A percentile compares a stretch with the other conserved stretches of the same genome.
Evolutionary conservation across 106 monocot genomes (phyloP).

Genomic region (Vanilla planifolia): DNA sequence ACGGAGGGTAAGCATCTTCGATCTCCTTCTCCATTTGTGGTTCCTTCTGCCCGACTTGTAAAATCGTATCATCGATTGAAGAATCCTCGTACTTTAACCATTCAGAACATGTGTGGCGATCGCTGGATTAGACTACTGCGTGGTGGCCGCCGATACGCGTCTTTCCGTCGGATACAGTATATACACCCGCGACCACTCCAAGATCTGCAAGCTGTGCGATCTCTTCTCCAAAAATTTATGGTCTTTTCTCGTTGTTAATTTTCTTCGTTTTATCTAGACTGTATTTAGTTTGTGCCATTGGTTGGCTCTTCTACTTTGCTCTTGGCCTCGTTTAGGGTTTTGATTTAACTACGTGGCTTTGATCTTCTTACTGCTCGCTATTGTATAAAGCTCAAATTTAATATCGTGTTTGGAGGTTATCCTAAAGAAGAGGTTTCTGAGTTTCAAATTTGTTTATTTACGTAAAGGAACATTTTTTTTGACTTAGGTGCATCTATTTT

Average conservation of each 20-base stretch:
- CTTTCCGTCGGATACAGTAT: slow-evolving; percentile 91
- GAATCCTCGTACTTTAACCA: not conserved
- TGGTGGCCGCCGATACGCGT: slow-evolving; percentile 87
- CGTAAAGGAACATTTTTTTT: not conserved
- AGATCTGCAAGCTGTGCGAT: slow-evolving; percentile 86
- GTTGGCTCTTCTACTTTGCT: too few relatives aligned
- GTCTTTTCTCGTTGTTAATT: too few relatives aligned
- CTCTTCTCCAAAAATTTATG: too few relatives aligned
- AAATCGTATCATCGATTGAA: not conserved
- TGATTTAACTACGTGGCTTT: too few relatives aligned
- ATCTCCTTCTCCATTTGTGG: not conserved
- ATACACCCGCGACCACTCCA: slow-evolving; percentile 92
- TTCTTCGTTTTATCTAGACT: too few relatives aligned
- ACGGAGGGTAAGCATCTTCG: slow-evolving; percentile 54
- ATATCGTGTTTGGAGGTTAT: too few relatives aligned
- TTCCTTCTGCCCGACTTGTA: not conserved
- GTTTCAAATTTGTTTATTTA: not conserved
- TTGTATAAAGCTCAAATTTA: too few relatives aligned
- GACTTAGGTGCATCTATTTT: not conserved
- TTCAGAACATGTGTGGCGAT: slow-evolving; percentile 93
- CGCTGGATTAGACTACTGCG: slow-evolving; percentile 93
- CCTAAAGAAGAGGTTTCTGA: not conserved
- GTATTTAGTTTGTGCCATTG: too few relatives aligned
- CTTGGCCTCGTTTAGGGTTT: too few relatives aligned
- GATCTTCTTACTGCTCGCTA: too few relatives aligned